Evolutionary conservation across 495 filamentous ascomycete species (phyloP).

Genomic region (Tuber calosporum): DNA sequence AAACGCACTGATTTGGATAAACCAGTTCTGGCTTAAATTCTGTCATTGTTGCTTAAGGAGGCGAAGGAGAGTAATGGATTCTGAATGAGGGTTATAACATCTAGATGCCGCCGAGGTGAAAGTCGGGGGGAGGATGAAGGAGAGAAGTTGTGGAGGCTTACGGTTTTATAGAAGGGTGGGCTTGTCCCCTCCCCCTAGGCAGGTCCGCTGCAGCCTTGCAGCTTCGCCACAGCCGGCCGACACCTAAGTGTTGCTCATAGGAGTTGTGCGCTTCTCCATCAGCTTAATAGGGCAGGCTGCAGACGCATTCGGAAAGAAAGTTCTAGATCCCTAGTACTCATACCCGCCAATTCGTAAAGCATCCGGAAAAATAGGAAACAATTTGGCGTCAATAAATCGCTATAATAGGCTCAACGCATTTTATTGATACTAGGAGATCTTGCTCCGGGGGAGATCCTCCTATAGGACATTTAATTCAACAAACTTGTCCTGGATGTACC

Average conservation of each 20-base stretch:
- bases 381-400: too few species aligned
- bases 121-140: background rate
- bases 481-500: too few species aligned
- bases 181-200: background rate
- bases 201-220: background rate
- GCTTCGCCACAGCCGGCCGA: background rate
- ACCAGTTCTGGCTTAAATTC: slow-evolving; percentile 1
- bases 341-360: too few species aligned
- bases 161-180: background rate
- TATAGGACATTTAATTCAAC: too few species aligned
- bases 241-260: background rate
- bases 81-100: background rate
- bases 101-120: background rate
- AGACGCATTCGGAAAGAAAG: background rate
- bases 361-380: too few species aligned
- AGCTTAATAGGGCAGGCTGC: background rate
- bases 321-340: background rate
- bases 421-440: too few species aligned
- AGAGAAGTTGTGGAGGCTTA: background rate
- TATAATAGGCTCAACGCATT: too few species aligned
- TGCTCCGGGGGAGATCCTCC: too few species aligned
- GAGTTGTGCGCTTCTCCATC: background rate
- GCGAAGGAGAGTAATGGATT: background rate
- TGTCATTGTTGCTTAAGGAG: background rate
- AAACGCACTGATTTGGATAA: background rate